A percentile compares a stretch with the other conserved stretches of the same genome.
phyloP scores from a whole-genome alignment of 1,284 basidiomycete species.

The Hemileia vastatrix region DNA sequence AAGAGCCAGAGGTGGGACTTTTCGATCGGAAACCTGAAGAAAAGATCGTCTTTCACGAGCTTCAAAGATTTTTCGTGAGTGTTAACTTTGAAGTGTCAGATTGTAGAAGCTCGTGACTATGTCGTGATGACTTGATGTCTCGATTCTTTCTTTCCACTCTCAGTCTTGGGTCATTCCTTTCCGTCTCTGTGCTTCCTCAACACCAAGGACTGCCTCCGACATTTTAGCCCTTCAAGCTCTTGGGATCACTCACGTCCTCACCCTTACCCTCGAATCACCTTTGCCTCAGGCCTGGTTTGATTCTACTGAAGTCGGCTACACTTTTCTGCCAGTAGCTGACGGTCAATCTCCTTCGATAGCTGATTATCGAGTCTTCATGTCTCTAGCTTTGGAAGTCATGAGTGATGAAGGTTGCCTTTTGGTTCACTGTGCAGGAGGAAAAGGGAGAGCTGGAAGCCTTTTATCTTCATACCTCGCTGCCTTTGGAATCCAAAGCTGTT shows the following conservation, averaged over 20 bases:
- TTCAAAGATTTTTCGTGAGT: too few species aligned
- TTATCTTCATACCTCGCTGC: slow-evolving; percentile 55
- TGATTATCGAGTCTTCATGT: slow-evolving; percentile 54
- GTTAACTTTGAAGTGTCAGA: too few species aligned
- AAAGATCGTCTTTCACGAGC: too few species aligned
- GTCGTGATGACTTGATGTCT: too few species aligned
- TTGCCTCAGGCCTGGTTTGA: slow-evolving; percentile 51
- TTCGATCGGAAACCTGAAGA: too few species aligned
- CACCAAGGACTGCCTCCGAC: slow-evolving; percentile 52
- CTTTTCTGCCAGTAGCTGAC: slow-evolving; percentile 54
- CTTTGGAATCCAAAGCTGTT: slow-evolving; percentile 49
- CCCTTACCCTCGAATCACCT: slow-evolving; percentile 54
- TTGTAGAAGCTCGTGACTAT: too few species aligned
- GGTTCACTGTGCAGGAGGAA: slow-evolving; percentile 57
- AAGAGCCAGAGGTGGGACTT: too few species aligned
- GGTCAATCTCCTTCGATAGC: slow-evolving; percentile 53
- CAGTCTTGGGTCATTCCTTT: slow-evolving; percentile 54
- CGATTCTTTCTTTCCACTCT: too few species aligned
- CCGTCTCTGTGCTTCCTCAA: slow-evolving; percentile 55
- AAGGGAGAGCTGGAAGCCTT: slow-evolving; percentile 56
- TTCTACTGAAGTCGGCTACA: slow-evolving; percentile 48
- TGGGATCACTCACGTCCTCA: slow-evolving; percentile 54
- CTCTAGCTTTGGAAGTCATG: slow-evolving; percentile 49
- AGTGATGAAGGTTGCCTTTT: slow-evolving; percentile 51
- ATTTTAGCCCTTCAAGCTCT: slow-evolving; percentile 51